phyloP scores from a whole-genome alignment of 495 filamentous ascomycete genomes.

The Cudoniella acicularis region DNA sequence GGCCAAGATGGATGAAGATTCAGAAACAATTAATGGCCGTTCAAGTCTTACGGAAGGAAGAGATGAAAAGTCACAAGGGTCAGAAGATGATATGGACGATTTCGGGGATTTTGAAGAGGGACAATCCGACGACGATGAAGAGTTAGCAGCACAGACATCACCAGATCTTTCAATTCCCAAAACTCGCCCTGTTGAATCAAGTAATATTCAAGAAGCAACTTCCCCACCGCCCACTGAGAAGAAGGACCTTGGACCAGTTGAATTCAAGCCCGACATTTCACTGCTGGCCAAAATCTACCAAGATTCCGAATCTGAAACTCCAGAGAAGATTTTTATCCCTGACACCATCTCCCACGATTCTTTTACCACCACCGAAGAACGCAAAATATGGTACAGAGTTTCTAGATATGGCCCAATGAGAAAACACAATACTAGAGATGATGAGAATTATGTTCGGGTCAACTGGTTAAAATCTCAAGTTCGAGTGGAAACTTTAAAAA shows the following conservation, averaged over 20 bases:
- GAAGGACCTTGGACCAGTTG: slow-evolving; percentile 31
- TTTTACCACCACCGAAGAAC: slow-evolving; percentile 48
- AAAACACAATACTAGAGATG: slow-evolving; percentile 50
- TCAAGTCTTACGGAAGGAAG: slow-evolving; percentile 4
- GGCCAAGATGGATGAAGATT: slow-evolving; percentile 31
- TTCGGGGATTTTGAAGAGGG: slow-evolving; percentile 45
- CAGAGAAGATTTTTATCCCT: slow-evolving; percentile 20
- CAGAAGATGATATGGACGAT: slow-evolving; percentile 46
- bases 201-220: background rate
- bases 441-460: slow-evolving; percentile 54
- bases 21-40: background rate
- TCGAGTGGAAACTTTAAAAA: slow-evolving; percentile 47
- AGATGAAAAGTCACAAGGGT: slow-evolving; percentile 17
- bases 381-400: slow-evolving; percentile 61
- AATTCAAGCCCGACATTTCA: slow-evolving; percentile 35
- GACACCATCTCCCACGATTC: slow-evolving; percentile 33
- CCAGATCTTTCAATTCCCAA: slow-evolving; percentile 12
- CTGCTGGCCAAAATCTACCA: slow-evolving; percentile 44
- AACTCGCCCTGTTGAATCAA: background rate
- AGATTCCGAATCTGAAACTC: background rate
- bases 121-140: slow-evolving; percentile 19
- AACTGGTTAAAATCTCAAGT: slow-evolving; percentile 50
- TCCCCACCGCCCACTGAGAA: slow-evolving; percentile 16
- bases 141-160: background rate
- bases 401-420: slow-evolving; percentile 53